Evolutionary conservation across 225 moss, liverwort and hornwort species (phyloP), one percentile per base, ranked within the genome.

Genomic region (Antitrichia curtipendula): DNA sequence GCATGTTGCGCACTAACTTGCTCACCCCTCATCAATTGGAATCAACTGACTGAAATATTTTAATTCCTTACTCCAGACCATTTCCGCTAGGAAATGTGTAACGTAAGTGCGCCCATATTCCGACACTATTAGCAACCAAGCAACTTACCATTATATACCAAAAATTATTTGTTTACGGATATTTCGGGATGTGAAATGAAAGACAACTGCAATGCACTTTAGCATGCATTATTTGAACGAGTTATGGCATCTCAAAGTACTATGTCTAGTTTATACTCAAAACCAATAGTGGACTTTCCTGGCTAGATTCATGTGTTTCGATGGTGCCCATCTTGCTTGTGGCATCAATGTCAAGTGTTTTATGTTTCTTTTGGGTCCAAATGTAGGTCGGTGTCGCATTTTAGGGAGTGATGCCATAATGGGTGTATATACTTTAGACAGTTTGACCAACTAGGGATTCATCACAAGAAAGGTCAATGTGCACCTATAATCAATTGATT

Each of bases 121-220:
- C 27, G 2, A n/a, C 25, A 54, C 2, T 54, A n/a, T 4, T 24
- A 5, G 16, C 16, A 10, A 54, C 4, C 0, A 0, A n/a, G 6
- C 8, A 53, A 76, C 9, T 52, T 36, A 6, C 23, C 14, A 14
- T 36, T 34, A 13, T 22, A 13, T 52, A 22, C 8, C 23, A 53
- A 16, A n/a, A 9, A 76, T 15, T 24, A 24, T 4, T 24, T n/a
- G n/a, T 76, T n/a, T n/a, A 49, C 9, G 3, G 7, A 12, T 52
- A 7, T 34, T 52, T 52, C 0, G 1, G 1, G 10, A 50, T 12
- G 47, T 1, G 19, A 50, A 21, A 32, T 7, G 20, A 13, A 74
- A 20, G 74, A 32, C 31, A 12, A 5, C 50, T 50, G 0, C 8
- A 50, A 50, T 21, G 32, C 8, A 13, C 8, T 8, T 21, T 32